Percentiles rank a stretch among this genome's conserved stretches.
Conservation (phyloP, 345 rosid species). For the Aethionema arabicum region DNA sequence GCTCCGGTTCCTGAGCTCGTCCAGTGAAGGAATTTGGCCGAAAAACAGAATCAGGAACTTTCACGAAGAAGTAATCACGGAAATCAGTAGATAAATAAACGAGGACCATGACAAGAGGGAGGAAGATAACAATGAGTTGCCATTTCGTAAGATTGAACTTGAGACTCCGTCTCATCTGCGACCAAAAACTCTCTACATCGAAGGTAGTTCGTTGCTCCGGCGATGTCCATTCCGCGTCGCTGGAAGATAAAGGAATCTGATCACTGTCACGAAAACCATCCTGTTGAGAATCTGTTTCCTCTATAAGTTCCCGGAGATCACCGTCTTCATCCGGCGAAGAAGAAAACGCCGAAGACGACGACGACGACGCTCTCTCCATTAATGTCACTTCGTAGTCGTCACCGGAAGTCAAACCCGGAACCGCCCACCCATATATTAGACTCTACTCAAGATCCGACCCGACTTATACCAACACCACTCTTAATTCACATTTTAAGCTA, state of each 20-base stretch:
- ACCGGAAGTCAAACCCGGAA: slow-evolving; percentile 31
- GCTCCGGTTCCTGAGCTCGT: slow-evolving; percentile 60
- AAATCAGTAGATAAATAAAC: slow-evolving; percentile 47
- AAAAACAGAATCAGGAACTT: slow-evolving; percentile 27
- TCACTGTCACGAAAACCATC: slow-evolving; percentile 2
- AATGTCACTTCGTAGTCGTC: slow-evolving; percentile 6
- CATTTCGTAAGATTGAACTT: slow-evolving; percentile 36
- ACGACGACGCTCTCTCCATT: slow-evolving; percentile 56
- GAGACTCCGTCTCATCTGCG: slow-evolving; percentile 39
- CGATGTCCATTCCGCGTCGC: slow-evolving; percentile 2
- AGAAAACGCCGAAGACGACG: slow-evolving; percentile 15
- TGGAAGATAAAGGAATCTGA: slow-evolving; percentile 8
- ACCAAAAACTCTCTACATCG: slow-evolving; percentile 49
- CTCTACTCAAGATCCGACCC: neutral
- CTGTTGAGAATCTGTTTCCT: slow-evolving; percentile 53
- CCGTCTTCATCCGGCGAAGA: slow-evolving; percentile 57
- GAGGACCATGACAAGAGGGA: slow-evolving; percentile 52
- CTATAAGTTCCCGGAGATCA: slow-evolving; percentile 51
- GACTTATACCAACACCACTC: neutral
- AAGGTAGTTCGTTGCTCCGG: slow-evolving; percentile 39
- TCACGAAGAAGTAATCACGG: slow-evolving; percentile 29
- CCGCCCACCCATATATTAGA: slow-evolving; percentile 28
- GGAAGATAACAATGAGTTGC: slow-evolving; percentile 47
- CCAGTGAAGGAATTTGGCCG: slow-evolving; percentile 36
- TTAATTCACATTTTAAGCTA: no score